Percentiles rank a stretch among this genome's conserved stretches.
Conservation (phyloP, 1,284 basidiomycete species). For the Polyporus tsugae region DNA sequence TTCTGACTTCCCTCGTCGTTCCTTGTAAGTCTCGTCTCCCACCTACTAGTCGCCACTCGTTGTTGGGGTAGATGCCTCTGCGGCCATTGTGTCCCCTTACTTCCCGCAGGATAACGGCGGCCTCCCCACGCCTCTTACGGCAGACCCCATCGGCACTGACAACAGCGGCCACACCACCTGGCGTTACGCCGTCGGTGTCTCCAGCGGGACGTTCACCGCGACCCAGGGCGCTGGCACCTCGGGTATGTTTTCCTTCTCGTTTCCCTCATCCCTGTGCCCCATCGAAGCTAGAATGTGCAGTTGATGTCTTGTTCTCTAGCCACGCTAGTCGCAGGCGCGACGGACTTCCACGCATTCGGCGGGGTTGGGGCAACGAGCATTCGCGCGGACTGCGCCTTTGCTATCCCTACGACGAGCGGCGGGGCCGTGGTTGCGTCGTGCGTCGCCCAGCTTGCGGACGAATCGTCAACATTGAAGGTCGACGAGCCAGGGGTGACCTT, state of each 20-base stretch:
- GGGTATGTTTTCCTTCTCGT: not conserved
- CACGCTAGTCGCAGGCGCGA: conserved; percentile 37
- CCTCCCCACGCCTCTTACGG: not conserved
- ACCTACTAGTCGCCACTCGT: not conserved
- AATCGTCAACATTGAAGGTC: not conserved
- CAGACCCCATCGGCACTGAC: conserved; percentile 6
- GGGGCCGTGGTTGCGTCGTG: not conserved
- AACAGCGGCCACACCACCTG: conserved; percentile 48
- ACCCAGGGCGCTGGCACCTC: conserved; percentile 38
- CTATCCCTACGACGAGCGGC: not conserved
- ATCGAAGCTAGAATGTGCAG: not conserved
- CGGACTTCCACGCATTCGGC: conserved; percentile 20
- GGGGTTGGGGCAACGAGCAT: not conserved
- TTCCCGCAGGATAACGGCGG: not conserved
- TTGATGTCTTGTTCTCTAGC: conserved; percentile 25
- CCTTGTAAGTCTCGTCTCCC: not conserved
- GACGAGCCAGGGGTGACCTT: not conserved
- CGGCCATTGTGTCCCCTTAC: not conserved
- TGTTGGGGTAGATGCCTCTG: not conserved
- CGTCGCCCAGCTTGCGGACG: not conserved
- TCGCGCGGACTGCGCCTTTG: not conserved
- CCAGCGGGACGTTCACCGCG: conserved; percentile 41
- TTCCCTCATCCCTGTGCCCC: not conserved
- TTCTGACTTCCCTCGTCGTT: not conserved
- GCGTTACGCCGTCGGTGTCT: conserved; percentile 44